Conservation (phyloP, 1,284 basidiomycete species). For the Grifola frondosa region DNA sequence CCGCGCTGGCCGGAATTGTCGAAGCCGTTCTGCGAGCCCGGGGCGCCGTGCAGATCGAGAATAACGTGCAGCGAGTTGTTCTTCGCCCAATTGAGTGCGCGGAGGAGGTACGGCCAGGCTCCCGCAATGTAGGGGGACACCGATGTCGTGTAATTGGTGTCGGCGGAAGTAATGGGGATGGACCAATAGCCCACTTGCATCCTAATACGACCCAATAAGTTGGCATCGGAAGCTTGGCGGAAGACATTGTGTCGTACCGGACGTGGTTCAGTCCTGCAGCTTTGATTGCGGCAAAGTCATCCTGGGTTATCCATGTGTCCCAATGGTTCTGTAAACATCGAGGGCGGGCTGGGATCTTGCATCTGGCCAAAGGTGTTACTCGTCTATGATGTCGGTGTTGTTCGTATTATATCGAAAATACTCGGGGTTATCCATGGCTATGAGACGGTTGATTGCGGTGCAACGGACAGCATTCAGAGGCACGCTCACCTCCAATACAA, state of each 20-base stretch:
- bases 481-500: conserved; percentile 55
- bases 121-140: conserved; percentile 60
- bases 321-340: conserved; percentile 58
- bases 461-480: neutral
- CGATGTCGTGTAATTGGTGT: conserved; percentile 50
- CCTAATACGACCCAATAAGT: conserved; percentile 32
- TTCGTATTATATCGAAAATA: conserved; percentile 63
- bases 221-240: neutral
- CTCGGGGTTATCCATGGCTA: conserved; percentile 78
- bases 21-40: conserved; percentile 73
- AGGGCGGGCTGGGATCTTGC: conserved; percentile 47
- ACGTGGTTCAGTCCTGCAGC: conserved; percentile 80
- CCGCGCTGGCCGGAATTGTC: conserved; percentile 83
- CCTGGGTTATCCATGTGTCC: conserved; percentile 74
- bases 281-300: conserved; percentile 62
- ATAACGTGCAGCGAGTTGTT: conserved; percentile 59
- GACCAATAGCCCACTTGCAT: conserved; percentile 79
- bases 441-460: neutral
- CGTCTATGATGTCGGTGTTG: conserved; percentile 63
- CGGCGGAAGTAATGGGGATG: conserved; percentile 55
- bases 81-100: conserved; percentile 65
- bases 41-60: conserved; percentile 71
- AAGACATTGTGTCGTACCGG: conserved; percentile 41
- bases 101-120: conserved; percentile 68
- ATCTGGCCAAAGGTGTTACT: conserved; percentile 67